Percentiles rank a stretch among this genome's conserved stretches.
Conservation (phyloP, 352 stramenopile genomes). For the Globisporangium carolinianum region DNA sequence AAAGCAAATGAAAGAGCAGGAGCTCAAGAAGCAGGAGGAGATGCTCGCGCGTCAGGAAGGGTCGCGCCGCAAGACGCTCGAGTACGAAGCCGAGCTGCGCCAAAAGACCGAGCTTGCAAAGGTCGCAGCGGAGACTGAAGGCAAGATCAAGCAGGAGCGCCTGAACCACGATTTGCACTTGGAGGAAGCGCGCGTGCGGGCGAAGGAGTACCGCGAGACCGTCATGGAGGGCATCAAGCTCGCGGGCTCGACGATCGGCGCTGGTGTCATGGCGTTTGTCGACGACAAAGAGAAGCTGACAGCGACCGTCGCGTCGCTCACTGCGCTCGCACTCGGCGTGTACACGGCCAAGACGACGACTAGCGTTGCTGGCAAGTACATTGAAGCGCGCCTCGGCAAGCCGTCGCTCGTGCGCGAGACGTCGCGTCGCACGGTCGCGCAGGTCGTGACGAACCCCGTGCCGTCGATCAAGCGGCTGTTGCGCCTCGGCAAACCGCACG, state of each 20-base stretch:
- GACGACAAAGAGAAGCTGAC: conserved; percentile 94
- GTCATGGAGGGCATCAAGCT: conserved; percentile 96
- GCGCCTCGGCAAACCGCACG: conserved; percentile 82
- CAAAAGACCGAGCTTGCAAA: conserved; percentile 94
- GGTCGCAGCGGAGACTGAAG: conserved; percentile 94
- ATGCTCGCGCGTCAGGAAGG: conserved; percentile 94
- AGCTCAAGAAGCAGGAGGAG: conserved; percentile 98
- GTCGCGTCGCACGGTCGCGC: conserved; percentile 77
- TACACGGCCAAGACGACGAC: conserved; percentile 94
- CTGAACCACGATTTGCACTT: conserved; percentile 98
- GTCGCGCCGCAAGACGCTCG: conserved; percentile 95
- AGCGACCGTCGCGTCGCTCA: conserved; percentile 92
- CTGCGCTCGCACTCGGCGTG: conserved; percentile 92
- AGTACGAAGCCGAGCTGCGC: conserved; percentile 95
- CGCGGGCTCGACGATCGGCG: conserved; percentile 90
- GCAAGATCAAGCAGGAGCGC: conserved; percentile 94
- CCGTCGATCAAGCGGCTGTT: conserved; percentile 86
- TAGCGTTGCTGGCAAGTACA: conserved; percentile 91
- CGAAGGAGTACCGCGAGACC: conserved; percentile 89
- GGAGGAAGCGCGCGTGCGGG: conserved; percentile 91
- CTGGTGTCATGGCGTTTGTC: conserved; percentile 91
- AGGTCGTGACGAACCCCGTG: conserved; percentile 84
- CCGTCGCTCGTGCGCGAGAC: conserved; percentile 97
- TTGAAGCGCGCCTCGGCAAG: conserved; percentile 94
- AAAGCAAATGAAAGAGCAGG: conserved; percentile 94